Conservation (phyloP, 1,139 yeast genomes). For the Saccharomyces hybrid region DNA sequence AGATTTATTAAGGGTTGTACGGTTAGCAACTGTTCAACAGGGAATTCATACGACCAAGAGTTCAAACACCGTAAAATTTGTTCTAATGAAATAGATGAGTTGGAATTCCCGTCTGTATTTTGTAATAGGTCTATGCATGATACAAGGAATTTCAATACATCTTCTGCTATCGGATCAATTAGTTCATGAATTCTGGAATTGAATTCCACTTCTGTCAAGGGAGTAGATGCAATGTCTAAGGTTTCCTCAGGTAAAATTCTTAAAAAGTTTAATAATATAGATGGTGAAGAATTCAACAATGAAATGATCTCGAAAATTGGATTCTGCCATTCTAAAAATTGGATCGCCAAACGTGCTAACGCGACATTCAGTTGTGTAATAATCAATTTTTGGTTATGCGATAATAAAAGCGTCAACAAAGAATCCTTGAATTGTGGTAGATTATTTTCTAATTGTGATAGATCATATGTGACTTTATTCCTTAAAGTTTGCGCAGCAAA, state of each 20-base stretch:
- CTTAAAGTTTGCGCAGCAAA: constrained; percentile 90
- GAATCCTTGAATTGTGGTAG: constrained; percentile 45
- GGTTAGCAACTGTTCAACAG: constrained; percentile 55
- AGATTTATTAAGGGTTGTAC: constrained; percentile 57
- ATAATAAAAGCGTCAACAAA: constrained; percentile 24
- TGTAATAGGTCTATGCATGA: constrained; percentile 37
- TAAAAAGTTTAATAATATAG: constrained; percentile 62
- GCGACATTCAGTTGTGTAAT: constrained; percentile 77
- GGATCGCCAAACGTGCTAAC: constrained; percentile 73
- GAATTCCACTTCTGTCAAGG: constrained; percentile 77
- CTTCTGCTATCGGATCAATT: constrained; percentile 58
- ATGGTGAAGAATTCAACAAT: constrained; percentile 33
- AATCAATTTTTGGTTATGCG: constrained; percentile 45
- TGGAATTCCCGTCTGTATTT: constrained; percentile 26
- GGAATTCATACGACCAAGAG: constrained; percentile 85
- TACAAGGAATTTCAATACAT: constrained; percentile 55
- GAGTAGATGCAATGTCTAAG: constrained; percentile 65
- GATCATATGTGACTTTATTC: constrained; percentile 76
- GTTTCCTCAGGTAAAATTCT: constrained; percentile 89
- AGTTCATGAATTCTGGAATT: constrained; percentile 53
- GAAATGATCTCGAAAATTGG: constrained; percentile 61
- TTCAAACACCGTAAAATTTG: constrained; percentile 64
- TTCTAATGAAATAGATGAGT: constrained; percentile 20
- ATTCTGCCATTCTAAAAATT: constrained; percentile 61
- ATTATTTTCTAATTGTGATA: constrained; percentile 67